These are phyloP conservation scores for Coniochaeta ligniaria DNA, from an alignment of 2,329 filamentous ascomycete species.

Conservation along the genomic window DNA sequence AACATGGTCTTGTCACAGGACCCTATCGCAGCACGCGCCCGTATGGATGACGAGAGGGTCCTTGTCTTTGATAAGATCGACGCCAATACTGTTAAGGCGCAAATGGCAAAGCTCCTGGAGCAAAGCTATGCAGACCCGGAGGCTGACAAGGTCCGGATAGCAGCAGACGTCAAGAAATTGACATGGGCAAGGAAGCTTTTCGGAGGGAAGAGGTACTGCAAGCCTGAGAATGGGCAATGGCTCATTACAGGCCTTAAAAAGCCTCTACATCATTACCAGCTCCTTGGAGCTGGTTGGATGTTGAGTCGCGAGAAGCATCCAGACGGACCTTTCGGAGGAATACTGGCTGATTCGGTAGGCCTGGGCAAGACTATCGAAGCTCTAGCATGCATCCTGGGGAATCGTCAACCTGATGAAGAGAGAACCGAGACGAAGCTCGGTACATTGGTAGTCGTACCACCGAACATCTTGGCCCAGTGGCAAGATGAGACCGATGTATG, in stretches of 20 bases:
- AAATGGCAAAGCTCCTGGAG: background rate
- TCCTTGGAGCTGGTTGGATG: constrained; percentile 48
- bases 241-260: constrained; percentile 39
- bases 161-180: background rate
- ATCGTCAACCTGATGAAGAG: constrained; percentile 30
- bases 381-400: constrained; percentile 25
- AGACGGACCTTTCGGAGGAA: constrained; percentile 37
- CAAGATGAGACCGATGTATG: constrained; percentile 14
- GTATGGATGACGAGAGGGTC: background rate
- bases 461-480: constrained; percentile 21
- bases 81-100: background rate
- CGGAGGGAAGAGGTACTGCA: background rate
- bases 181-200: background rate
- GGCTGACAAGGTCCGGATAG: background rate
- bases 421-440: constrained; percentile 22
- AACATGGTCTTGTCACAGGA: background rate
- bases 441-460: constrained; percentile 26
- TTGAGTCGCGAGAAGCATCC: constrained; percentile 34
- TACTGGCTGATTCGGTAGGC: constrained; percentile 57
- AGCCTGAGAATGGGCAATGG: constrained; percentile 1
- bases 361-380: constrained; percentile 56
- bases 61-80: background rate
- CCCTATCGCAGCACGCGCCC: background rate
- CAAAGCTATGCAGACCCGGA: background rate
- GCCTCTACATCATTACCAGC: constrained; percentile 39